These are phyloP conservation scores for Globisporangium camurandrum DNA, from an alignment of 352 stramenopile genomes.

Conservation along the genomic window DNA sequence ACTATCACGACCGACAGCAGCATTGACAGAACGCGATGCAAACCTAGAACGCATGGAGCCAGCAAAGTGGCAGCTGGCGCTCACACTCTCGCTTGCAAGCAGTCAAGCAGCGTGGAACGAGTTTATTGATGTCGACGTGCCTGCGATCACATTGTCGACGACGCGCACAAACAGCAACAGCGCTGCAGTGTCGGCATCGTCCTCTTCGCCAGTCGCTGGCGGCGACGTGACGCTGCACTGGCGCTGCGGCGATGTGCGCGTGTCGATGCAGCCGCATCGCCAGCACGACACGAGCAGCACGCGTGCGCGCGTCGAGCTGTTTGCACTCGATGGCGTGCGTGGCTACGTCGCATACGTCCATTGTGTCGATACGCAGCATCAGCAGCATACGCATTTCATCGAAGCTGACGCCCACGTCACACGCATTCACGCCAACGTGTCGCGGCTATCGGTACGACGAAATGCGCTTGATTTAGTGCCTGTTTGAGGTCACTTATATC, in stretches of 20 bases:
- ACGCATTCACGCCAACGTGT: neutral
- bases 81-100: neutral
- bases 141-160: slow-evolving; percentile 6
- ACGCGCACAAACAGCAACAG: neutral
- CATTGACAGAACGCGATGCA: neutral
- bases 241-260: slow-evolving; percentile 3
- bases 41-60: neutral
- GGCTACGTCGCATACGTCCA: slow-evolving; percentile 7
- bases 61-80: slow-evolving; percentile 4
- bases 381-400: slow-evolving; percentile 6
- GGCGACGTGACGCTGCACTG: slow-evolving; percentile 1
- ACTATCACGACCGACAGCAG: neutral
- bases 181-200: neutral
- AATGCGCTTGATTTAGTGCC: too few species aligned
- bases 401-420: slow-evolving; percentile 3
- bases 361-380: neutral
- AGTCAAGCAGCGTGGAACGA: slow-evolving; percentile 10
- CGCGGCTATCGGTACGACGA: slow-evolving; percentile 10
- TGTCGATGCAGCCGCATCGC: slow-evolving; percentile 1
- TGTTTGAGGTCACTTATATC: too few species aligned
- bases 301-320: neutral
- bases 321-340: slow-evolving; percentile 1
- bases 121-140: slow-evolving; percentile 4
- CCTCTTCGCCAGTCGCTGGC: neutral
- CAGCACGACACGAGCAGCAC: neutral